Evolutionary conservation across 78 protist genomes (phyloP).

Genomic region (Dictyostelium capitatum): DNA sequence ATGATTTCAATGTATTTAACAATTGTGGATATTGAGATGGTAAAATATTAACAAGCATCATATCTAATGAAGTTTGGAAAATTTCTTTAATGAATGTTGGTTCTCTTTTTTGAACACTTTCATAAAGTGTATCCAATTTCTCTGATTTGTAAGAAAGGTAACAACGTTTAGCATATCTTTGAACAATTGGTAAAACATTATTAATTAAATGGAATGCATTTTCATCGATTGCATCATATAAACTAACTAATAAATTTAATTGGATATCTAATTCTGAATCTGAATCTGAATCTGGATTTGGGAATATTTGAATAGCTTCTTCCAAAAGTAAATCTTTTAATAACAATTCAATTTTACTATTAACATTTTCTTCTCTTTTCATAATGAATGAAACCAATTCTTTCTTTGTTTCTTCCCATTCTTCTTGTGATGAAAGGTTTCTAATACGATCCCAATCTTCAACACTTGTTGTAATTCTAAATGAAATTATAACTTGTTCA

Average conservation of each 20-base stretch:
- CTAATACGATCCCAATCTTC: constrained; percentile 84
- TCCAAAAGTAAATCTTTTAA: constrained; percentile 71
- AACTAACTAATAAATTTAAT: constrained; percentile 29
- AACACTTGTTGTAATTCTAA: constrained; percentile 53
- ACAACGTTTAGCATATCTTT: constrained; percentile 63
- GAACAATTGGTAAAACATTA: constrained; percentile 33
- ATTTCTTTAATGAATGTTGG: constrained; percentile 54
- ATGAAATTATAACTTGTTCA: constrained; percentile 70
- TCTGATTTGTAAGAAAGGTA: constrained; percentile 56
- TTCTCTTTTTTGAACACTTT: constrained; percentile 51
- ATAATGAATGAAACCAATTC: constrained; percentile 73
- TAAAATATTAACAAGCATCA: constrained; percentile 71
- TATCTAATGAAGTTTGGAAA: constrained; percentile 57
- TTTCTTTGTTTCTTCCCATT: constrained; percentile 73
- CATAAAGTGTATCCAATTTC: constrained; percentile 36
- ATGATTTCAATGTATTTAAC: constrained; percentile 40
- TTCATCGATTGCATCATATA: constrained; percentile 39
- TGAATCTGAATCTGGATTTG: constrained; percentile 39
- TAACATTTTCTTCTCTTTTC: constrained; percentile 65
- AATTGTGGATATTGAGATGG: constrained; percentile 76
- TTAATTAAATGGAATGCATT: not conserved
- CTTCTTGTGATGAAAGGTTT: constrained; percentile 66
- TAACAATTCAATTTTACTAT: constrained; percentile 70
- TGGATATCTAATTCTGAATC: constrained; percentile 24
- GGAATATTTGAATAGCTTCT: constrained; percentile 82